phyloP scores from a whole-genome alignment of 305 asterid genomes.

The Nicotiana rustica region DNA sequence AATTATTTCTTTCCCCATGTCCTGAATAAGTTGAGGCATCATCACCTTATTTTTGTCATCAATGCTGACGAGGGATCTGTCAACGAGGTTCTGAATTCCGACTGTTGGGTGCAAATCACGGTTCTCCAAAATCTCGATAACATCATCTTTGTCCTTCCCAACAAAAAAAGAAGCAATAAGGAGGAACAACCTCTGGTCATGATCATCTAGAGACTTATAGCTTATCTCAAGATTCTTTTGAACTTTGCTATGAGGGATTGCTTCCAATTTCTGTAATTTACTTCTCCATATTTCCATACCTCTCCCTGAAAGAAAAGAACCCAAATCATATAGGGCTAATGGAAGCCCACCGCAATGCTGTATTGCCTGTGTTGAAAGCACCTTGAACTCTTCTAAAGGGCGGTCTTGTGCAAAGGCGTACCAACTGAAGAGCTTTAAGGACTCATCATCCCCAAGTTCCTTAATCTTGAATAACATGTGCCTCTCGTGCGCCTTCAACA shows the following conservation, averaged over 20 bases:
- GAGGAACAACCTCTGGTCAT: conserved; percentile 41
- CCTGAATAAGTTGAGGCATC: conserved; percentile 41
- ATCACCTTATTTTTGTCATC: conserved; percentile 26
- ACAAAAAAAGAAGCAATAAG: conserved; percentile 42
- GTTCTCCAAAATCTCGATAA: conserved; percentile 31
- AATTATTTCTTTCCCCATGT: conserved; percentile 45
- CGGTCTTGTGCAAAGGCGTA: conserved; percentile 43
- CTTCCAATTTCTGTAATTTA: conserved; percentile 36
- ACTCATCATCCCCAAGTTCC: conserved; percentile 33
- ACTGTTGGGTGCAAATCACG: conserved; percentile 34
- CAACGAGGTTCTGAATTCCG: conserved; percentile 43
- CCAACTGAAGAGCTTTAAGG: conserved; percentile 44
- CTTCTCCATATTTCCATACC: conserved; percentile 35
- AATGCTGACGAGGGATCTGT: conserved; percentile 42
- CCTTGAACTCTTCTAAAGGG: conserved; percentile 35
- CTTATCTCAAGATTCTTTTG: conserved; percentile 36
- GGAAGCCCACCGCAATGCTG: conserved; percentile 43
- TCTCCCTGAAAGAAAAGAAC: conserved; percentile 37
- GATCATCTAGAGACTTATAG: conserved; percentile 40
- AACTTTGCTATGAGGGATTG: conserved; percentile 30
- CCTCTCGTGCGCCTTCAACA: conserved; percentile 28
- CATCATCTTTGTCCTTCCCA: conserved; percentile 41
- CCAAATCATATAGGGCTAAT: conserved; percentile 44
- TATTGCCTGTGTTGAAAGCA: conserved; percentile 27
- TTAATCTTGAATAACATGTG: conserved; percentile 4